phyloP scores from a whole-genome alignment of 306 rosid species.

The Corylus avellana region DNA sequence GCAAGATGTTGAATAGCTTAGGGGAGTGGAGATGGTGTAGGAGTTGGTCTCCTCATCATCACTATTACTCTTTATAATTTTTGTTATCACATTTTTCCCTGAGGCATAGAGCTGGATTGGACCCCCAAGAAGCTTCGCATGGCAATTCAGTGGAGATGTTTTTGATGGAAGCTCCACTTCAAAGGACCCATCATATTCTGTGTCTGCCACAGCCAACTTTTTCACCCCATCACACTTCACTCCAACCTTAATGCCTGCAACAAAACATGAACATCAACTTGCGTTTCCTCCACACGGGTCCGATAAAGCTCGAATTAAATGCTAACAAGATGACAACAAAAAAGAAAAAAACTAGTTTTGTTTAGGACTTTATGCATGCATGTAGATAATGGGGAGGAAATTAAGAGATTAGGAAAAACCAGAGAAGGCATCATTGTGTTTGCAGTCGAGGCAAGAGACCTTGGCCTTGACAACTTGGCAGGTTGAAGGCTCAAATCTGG shows the following conservation, averaged over 20 bases:
- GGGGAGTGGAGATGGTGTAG: slow-evolving; percentile 63
- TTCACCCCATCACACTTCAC: slow-evolving; percentile 64
- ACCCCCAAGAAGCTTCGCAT: slow-evolving; percentile 64
- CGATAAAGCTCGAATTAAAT: background rate
- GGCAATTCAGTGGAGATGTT: slow-evolving; percentile 37
- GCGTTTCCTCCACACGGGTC: too few species aligned
- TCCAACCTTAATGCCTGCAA: slow-evolving; percentile 58
- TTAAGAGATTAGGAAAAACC: slow-evolving; percentile 42
- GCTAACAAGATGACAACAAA: background rate
- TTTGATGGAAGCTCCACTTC: slow-evolving; percentile 45
- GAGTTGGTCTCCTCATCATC: slow-evolving; percentile 16
- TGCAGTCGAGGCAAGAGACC: slow-evolving; percentile 74
- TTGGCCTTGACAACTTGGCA: slow-evolving; percentile 55
- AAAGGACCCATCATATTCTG: slow-evolving; percentile 68
- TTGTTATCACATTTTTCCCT: slow-evolving; percentile 39
- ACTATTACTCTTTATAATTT: slow-evolving; percentile 36
- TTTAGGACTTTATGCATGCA: background rate
- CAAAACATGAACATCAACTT: background rate
- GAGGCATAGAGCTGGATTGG: slow-evolving; percentile 56
- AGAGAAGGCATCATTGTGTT: slow-evolving; percentile 45
- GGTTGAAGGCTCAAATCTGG: slow-evolving; percentile 42
- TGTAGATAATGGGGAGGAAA: background rate
- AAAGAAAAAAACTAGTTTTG: background rate
- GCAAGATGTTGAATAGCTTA: slow-evolving; percentile 60
- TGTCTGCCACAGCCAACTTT: slow-evolving; percentile 39